Conservation (phyloP, 257 asterid species). For the Forsythia viridissima region DNA sequence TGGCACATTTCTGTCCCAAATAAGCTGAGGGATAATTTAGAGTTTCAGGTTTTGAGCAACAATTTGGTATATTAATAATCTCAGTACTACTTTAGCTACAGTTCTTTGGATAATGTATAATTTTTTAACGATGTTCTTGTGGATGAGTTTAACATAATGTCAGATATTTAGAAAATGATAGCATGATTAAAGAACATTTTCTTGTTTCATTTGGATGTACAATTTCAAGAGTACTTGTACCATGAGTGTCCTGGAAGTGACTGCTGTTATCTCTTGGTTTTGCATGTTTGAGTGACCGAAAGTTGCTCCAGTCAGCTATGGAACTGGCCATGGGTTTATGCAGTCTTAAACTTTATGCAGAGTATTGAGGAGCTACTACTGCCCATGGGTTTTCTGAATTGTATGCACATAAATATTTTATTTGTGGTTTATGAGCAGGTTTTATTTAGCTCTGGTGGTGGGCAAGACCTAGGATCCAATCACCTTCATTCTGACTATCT, state of each 20-base stretch:
- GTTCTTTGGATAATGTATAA: not conserved
- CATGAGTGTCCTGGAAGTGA: not conserved
- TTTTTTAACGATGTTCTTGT: not conserved
- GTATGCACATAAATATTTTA: conserved; percentile 19
- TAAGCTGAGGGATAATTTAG: not conserved
- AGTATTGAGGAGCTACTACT: conserved; percentile 1
- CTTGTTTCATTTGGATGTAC: not conserved
- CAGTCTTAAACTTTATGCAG: not conserved
- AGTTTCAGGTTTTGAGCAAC: not conserved
- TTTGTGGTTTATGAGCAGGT: conserved; percentile 48
- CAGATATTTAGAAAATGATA: not conserved
- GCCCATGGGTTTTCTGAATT: not conserved
- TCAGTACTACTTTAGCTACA: not conserved
- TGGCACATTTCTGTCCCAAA: not conserved
- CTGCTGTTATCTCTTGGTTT: conserved; percentile 1
- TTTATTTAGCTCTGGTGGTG: conserved; percentile 57
- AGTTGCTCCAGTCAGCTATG: not conserved
- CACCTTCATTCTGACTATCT: conserved; percentile 73
- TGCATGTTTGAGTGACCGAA: not conserved
- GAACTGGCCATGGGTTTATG: conserved; percentile 15
- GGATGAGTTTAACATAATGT: not conserved
- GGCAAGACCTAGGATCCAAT: conserved; percentile 61
- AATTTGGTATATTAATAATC: not conserved
- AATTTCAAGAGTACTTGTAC: not conserved
- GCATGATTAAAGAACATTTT: not conserved